Evolutionary conservation across 768 basidiomycete genomes (phyloP).

Genomic region (Termitomyces heimii): DNA sequence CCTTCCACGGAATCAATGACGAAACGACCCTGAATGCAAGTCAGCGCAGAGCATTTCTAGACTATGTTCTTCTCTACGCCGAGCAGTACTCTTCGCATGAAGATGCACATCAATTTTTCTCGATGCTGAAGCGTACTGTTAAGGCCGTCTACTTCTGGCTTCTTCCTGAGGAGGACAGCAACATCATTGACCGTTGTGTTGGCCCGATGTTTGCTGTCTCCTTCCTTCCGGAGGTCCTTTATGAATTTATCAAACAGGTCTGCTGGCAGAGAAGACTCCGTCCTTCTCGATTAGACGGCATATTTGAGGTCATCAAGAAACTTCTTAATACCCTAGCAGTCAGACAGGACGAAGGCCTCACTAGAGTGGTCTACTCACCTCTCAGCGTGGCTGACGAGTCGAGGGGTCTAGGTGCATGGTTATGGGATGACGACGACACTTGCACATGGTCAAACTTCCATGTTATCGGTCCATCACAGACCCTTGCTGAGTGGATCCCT

Average conservation of each 20-base stretch:
- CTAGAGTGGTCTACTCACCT: neutral
- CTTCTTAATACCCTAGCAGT: neutral
- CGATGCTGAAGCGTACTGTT: neutral
- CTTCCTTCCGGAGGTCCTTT: neutral
- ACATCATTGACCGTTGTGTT: neutral
- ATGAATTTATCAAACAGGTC: neutral
- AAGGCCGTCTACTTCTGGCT: constrained; percentile 5
- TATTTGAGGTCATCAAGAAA: neutral
- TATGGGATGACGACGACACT: neutral
- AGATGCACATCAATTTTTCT: neutral
- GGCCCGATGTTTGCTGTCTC: constrained; percentile 1
- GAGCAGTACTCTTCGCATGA: neutral
- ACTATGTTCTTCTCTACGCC: neutral
- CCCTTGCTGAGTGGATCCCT: neutral
- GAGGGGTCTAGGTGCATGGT: neutral
- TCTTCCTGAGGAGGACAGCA: neutral
- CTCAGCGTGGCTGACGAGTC: neutral
- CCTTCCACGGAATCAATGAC: neutral
- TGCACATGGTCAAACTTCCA: neutral
- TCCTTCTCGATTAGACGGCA: neutral
- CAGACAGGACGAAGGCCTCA: neutral
- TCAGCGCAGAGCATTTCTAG: neutral
- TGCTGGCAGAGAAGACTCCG: neutral
- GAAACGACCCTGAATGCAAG: neutral
- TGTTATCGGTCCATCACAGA: neutral